Evolutionary conservation across 2,329 filamentous ascomycete species (phyloP), one percentile per base, ranked within the genome.

Genomic region (Oidium heveae): DNA sequence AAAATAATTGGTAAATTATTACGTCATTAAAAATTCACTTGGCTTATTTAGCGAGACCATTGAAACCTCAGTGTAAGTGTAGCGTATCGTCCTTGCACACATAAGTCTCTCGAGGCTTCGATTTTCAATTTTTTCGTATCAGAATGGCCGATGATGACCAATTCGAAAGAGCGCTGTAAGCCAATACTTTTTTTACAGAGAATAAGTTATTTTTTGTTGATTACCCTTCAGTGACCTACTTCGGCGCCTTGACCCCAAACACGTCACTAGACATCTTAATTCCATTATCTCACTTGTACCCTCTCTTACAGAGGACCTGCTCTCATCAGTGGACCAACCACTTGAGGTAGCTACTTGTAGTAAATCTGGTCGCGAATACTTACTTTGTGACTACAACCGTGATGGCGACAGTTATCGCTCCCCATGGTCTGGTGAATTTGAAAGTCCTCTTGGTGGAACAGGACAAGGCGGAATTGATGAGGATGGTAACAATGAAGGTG

Each of bases 351-450:
- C 83, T 63, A 83, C 85, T 60, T 96, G 91, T 74, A 79, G 79
- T 62, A 84, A 88, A 69, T 84, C 86, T 34, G 86, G 87, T 63
- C 84, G 89, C 61, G 91, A 96, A 71, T 98, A 94, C 72, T 79
- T 98, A 53, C 84, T 95, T 64, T 98, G 91, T 74, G 91, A 98
- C 76, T 98, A 98, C 76, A 98, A 98, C 75, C 88, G 91, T 60
- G 91, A 98, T 70, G 91, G 91, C 58, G 89, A 95, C 71, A 93
- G 84, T 70, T 94, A 94, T 76, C 84, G 91, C 58, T 94, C 86
- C 60, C 91, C 91, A n/a, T 98, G 91, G 91, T 91, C 83, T 71
- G 96, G 96, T 71, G 84, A 94, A 69, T 98, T 98, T 68, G 87
- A 96, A 67, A 91, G 89, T 18, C 84, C 87, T 15, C 75, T 94